Evolutionary conservation across 805 yeast species (phyloP).

Genomic region (Groenewaldozyma salmanticensis): DNA sequence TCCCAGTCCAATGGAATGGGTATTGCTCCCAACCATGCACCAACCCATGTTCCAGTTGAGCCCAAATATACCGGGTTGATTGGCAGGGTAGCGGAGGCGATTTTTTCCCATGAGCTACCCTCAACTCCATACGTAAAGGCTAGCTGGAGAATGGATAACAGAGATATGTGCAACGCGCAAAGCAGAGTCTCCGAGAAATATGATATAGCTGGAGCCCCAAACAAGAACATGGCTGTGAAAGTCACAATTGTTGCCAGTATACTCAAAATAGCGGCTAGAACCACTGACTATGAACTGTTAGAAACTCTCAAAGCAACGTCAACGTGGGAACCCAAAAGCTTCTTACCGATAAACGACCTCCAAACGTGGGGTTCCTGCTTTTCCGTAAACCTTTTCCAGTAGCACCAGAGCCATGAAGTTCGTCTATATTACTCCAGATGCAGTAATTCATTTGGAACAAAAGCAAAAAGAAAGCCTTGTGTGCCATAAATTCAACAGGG

Average conservation of each 20-base stretch:
- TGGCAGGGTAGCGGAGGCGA: conserved; percentile 22
- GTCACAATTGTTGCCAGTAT: conserved; percentile 23
- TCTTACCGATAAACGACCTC: no score
- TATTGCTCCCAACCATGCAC: conserved; percentile 87
- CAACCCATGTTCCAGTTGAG: conserved; percentile 39
- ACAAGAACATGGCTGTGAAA: conserved; percentile 37
- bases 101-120: conserved; percentile 35
- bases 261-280: conserved; percentile 23
- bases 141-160: conserved; percentile 55
- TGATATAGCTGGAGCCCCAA: conserved; percentile 73
- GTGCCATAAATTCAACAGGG: conserved; percentile 14
- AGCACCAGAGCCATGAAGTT: background rate
- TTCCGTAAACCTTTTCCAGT: conserved; percentile 1
- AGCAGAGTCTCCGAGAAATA: conserved; percentile 46
- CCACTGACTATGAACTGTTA: conserved; percentile 18
- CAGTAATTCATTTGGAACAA: conserved; percentile 18
- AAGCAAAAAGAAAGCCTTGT: conserved; percentile 11
- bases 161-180: conserved; percentile 51
- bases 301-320: background rate
- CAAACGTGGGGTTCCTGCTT: no score
- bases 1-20: conserved; percentile 98
- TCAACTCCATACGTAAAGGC: conserved; percentile 46
- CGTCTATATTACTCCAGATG: conserved; percentile 11
- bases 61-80: conserved; percentile 29
- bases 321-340: no score